A percentile compares a stretch with the other conserved stretches of the same genome.
These are phyloP conservation scores for Vinca minor DNA, from an alignment of 257 asterid genomes.

Conservation along the genomic window DNA sequence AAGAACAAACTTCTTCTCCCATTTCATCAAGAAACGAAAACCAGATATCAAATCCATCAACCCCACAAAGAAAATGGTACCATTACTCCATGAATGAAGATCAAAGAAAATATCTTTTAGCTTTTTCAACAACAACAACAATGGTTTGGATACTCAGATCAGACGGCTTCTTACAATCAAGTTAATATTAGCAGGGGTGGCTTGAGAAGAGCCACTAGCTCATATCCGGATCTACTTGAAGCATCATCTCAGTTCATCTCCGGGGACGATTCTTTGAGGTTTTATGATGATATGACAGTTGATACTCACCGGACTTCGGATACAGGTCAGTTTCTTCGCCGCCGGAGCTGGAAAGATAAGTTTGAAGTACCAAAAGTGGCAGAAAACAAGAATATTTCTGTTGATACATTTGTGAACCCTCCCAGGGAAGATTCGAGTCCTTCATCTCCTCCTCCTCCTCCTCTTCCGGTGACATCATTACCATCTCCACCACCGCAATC, in stretches of 20 bases:
- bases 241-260: slow-evolving; percentile 34
- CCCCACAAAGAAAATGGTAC: slow-evolving; percentile 31
- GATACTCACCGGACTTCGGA: slow-evolving; percentile 32
- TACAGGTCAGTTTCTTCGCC: slow-evolving; percentile 36
- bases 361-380: slow-evolving; percentile 20
- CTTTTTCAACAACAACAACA: slow-evolving; percentile 11
- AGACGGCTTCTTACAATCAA: slow-evolving; percentile 6
- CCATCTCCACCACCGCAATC: slow-evolving; percentile 6
- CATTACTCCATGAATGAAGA: slow-evolving; percentile 15
- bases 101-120: slow-evolving; percentile 16
- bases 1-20: slow-evolving; percentile 21
- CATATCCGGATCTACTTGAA: slow-evolving; percentile 77
- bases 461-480: slow-evolving; percentile 14
- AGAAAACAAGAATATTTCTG: slow-evolving; percentile 24
- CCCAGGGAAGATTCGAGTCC: slow-evolving; percentile 19
- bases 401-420: slow-evolving; percentile 33
- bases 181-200: slow-evolving; percentile 10
- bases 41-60: slow-evolving; percentile 29
- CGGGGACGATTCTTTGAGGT: slow-evolving; percentile 36
- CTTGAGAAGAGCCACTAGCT: slow-evolving; percentile 51
- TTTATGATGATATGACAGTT: slow-evolving; percentile 46
- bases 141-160: slow-evolving; percentile 21
- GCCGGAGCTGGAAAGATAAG: slow-evolving; percentile 53
- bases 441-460: slow-evolving; percentile 10
- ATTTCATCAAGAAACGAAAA: slow-evolving; percentile 19